Base-by-base conservation (phyloP, 768 basidiomycete species). In the Dacryopinax spathularia region DNA sequence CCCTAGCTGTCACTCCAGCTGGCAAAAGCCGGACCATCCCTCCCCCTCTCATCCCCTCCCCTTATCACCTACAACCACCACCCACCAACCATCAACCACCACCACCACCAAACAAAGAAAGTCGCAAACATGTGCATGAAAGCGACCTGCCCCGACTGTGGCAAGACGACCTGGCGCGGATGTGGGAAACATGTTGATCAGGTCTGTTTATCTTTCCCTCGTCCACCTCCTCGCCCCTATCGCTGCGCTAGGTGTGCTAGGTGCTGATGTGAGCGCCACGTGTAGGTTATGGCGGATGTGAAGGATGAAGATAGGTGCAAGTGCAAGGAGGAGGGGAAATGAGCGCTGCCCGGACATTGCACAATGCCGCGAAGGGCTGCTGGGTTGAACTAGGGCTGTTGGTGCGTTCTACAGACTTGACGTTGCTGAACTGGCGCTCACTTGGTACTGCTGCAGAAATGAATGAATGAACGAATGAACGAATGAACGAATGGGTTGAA, bases 271-370 rank as follows among this genome's bases (percentile, higher is more conserved):
- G 5, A 56, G 6, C 18, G 7, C 39, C 22, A n/a, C n/a, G n/a
- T n/a, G n/a, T 29, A 56, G 48, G 48, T 56, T 7, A 56, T 56
- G 48, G 10, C 48, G 48, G 48, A 56, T 20, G 48, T 56, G 25
- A 56, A 56, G 48, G 48, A 56, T 3, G 48, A 56, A 29, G 48
- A 56, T 29, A 56, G 31, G 48, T 56, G 48, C 48, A 56, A 56
- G 48, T 56, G 48, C 48, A 56, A 56, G 25, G 48, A 37, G n/a
- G 36, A 56, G 10, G 29, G 25, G 25, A 56, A 56, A 29, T 56
- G 29, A 56, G 13, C 43, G 43, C 12, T n/a, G n/a, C n/a, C n/a
- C n/a, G n/a, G n/a, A n/a, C n/a, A n/a, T n/a, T n/a, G n/a, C n/a
- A n/a, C n/a, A n/a, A n/a, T n/a, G n/a, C n/a, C n/a, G 10, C 12